Percentiles rank a stretch among this genome's conserved stretches.
Evolutionary conservation across 2,329 filamentous ascomycete species (phyloP).

Genomic region (Pseudophaeomoniella oleicola): DNA sequence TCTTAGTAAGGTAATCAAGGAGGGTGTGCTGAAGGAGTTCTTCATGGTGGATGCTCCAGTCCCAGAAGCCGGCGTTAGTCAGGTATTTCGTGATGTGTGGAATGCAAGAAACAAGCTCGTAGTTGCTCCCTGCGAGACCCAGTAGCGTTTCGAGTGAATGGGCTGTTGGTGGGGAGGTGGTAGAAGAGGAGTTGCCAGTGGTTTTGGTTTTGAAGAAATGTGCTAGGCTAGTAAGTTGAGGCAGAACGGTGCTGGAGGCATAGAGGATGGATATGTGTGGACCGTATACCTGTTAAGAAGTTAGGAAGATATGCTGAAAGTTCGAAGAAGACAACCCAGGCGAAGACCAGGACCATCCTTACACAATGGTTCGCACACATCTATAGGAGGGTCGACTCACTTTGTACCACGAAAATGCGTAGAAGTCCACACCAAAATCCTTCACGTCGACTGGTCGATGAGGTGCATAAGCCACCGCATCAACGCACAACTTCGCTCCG

Average conservation of each 20-base stretch:
- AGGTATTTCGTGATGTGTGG: constrained; percentile 45
- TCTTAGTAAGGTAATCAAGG: constrained; percentile 38
- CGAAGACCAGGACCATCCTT: too few species aligned
- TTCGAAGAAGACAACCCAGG: too few species aligned
- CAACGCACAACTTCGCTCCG: constrained; percentile 48
- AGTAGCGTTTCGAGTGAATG: constrained; percentile 51
- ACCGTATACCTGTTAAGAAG: constrained; percentile 44
- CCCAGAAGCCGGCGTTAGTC: background rate
- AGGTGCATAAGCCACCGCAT: constrained; percentile 64
- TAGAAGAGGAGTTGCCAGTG: too few species aligned
- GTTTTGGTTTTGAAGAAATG: constrained; percentile 54
- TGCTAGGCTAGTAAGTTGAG: constrained; percentile 40
- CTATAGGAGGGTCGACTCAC: too few species aligned
- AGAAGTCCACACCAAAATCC: constrained; percentile 57
- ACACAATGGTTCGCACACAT: too few species aligned
- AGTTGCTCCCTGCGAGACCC: constrained; percentile 53
- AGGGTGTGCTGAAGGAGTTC: constrained; percentile 41
- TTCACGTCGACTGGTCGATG: constrained; percentile 57
- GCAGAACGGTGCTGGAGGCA: constrained; percentile 41
- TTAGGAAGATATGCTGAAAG: too few species aligned
- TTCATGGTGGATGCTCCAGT: constrained; percentile 33
- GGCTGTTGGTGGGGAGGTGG: too few species aligned
- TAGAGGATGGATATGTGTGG: constrained; percentile 62
- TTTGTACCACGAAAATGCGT: constrained; percentile 73
- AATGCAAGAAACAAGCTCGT: constrained; percentile 53